Evolutionary conservation across 306 rosid species (phyloP).

Genomic region (Acacia confusa): DNA sequence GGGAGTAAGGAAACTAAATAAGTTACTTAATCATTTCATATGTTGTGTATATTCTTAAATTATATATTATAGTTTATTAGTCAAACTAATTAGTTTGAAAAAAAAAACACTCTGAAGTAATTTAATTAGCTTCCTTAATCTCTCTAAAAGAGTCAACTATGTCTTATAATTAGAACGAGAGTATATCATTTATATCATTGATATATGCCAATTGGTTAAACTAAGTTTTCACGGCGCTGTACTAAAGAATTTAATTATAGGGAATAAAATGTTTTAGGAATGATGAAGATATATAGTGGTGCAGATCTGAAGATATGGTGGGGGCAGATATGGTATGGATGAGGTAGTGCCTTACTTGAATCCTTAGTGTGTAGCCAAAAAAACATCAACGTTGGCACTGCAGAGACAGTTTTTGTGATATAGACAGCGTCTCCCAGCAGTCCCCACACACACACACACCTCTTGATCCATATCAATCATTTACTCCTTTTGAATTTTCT

Average conservation of each 20-base stretch:
- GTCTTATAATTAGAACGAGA: too few relatives aligned
- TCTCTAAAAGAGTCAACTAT: too few relatives aligned
- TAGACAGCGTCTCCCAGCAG: conserved; percentile 25
- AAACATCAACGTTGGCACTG: conserved; percentile 25
- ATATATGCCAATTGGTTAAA: background rate
- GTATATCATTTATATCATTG: too few relatives aligned
- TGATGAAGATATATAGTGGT: background rate
- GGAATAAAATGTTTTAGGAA: background rate
- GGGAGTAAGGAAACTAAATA: too few relatives aligned
- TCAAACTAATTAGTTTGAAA: too few relatives aligned
- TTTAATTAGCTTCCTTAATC: too few relatives aligned
- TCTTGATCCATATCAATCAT: conserved; percentile 11
- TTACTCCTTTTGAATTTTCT: background rate
- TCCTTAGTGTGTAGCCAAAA: conserved; percentile 32
- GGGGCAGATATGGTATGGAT: background rate
- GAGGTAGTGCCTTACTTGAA: conserved; percentile 1
- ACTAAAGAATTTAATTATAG: background rate
- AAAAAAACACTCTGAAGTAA: too few relatives aligned
- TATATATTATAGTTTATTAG: too few relatives aligned
- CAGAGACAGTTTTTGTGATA: conserved; percentile 30
- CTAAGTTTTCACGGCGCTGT: background rate
- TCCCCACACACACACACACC: conserved; percentile 24
- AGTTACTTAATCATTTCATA: too few relatives aligned
- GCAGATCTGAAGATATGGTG: conserved; percentile 6
- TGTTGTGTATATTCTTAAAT: too few relatives aligned